Percentiles rank a stretch among this genome's conserved stretches.
These are phyloP conservation scores for Pseudogymnoascus sp. DNA, from an alignment of 2,329 filamentous ascomycete species.

Conservation along the genomic window DNA sequence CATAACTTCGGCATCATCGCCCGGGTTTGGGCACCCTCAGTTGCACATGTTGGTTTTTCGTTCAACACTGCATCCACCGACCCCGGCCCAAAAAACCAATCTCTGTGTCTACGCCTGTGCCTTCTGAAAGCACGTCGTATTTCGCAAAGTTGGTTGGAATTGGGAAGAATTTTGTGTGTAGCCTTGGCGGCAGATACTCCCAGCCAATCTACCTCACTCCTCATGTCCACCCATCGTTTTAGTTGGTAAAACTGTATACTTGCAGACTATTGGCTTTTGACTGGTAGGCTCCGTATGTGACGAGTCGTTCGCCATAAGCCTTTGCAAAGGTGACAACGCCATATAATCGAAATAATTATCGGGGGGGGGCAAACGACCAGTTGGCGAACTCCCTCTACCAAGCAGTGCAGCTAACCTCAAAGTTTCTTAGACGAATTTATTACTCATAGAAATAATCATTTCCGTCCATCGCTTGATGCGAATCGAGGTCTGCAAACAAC, in stretches of 20 bases:
- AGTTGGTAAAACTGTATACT: background rate
- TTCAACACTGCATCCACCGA: background rate
- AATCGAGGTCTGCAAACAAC: slow-evolving; percentile 5
- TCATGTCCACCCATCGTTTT: background rate
- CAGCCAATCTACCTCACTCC: background rate
- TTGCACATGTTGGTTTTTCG: background rate
- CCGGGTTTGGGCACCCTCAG: background rate
- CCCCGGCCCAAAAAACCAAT: background rate
- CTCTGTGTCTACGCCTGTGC: background rate
- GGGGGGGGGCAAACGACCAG: background rate
- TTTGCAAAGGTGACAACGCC: background rate
- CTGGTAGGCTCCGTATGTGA: background rate
- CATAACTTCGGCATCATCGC: background rate
- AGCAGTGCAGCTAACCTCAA: background rate
- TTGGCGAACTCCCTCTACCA: background rate
- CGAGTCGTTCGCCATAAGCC: background rate
- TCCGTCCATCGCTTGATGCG: slow-evolving; percentile 2
- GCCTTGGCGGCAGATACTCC: background rate
- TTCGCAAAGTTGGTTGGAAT: too few species aligned
- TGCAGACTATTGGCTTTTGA: background rate
- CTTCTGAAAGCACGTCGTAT: background rate
- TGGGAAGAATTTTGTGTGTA: background rate
- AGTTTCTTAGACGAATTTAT: background rate
- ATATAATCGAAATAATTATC: background rate
- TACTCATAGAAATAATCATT: background rate